Percentiles rank a stretch among this genome's conserved stretches.
Evolutionary conservation across 768 basidiomycete species (phyloP).

Genomic region (Cubamyces lactineus): DNA sequence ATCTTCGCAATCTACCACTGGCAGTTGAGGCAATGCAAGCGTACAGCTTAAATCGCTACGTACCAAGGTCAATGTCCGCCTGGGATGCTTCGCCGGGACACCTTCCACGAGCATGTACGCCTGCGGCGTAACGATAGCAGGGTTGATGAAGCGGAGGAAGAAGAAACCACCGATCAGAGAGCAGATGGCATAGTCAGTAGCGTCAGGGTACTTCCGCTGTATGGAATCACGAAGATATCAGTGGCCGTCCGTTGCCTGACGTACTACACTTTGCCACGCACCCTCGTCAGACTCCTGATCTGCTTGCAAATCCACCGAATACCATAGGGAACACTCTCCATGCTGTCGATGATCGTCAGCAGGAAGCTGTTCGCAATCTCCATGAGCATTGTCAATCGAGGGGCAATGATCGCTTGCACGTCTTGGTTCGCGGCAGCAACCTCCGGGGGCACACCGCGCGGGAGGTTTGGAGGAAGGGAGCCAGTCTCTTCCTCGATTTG

Average conservation of each 20-base stretch:
- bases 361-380: constrained; percentile 99
- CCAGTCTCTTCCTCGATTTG: constrained; percentile 99
- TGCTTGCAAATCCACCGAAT: constrained; percentile 99
- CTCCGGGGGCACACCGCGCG: constrained; percentile 92
- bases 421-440: constrained; percentile 92
- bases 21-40: not conserved
- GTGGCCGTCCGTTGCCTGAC: constrained; percentile 5
- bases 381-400: constrained; percentile 98
- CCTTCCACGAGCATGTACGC: constrained; percentile 99
- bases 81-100: constrained; percentile 96
- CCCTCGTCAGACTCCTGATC: constrained; percentile 93
- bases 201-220: constrained; percentile 98
- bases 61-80: constrained; percentile 91
- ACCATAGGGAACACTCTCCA: constrained; percentile 98
- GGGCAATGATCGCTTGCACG: constrained; percentile 97
- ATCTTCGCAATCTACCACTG: constrained; percentile 91
- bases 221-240: constrained; percentile 4
- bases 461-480: constrained; percentile 85
- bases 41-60: constrained; percentile 20
- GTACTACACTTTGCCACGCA: constrained; percentile 40
- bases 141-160: constrained; percentile 99
- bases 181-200: constrained; percentile 97
- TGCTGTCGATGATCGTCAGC: constrained; percentile 95
- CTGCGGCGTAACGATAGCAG: constrained; percentile 98
- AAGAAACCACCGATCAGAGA: constrained; percentile 99